Base-by-base conservation (phyloP, 352 stramenopile genomes). In the Globisporangium canariense region DNA sequence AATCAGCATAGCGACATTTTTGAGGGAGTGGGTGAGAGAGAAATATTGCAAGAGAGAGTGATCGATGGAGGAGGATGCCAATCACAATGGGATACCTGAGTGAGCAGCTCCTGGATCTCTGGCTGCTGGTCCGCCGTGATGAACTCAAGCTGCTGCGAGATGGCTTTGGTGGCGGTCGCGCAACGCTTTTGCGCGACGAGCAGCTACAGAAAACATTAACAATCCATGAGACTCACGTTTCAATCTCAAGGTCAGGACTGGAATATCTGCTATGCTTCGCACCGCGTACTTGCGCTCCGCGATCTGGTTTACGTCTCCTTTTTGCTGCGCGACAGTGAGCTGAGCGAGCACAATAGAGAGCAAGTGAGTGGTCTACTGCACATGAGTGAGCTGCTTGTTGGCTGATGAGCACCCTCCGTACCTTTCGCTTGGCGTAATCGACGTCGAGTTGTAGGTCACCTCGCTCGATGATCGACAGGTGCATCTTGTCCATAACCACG, bases 341-440 rank as follows among this genome's bases (percentile, higher is more conserved):
- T 92, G 50, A 2, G 4, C 13, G n/a, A 36, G 1, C 46, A 52
- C n/a, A n/a, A 28, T 4, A 50, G 10, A 50, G 40, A 46, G 3
- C 16, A 40, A 11, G 49, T 22, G 50, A 56, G 13, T 11, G 16
- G 32, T 56, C 13, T 41, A 13, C 7, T 45, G 45, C 32, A 36
- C 32, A 36, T 61, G 41, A 18, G 34, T 30, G 36, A 41, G 36
- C 36, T 41, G 36, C 9, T 40, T 10, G 36, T 9, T 41, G 32
- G 4, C 1, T 41, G 7, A 10, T 41, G 36, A 13, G 2, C 13
- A 8, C 9, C 25, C 0, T 0, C 52, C 58, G 58, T 34, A 90
- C 83, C 67, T 71, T 86, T 28, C 83, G 78, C 45, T 88, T 83
- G 2, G 79, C 81, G 64, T 93, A 93, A 63, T 93, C 81, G 18